phyloP scores from a whole-genome alignment of 768 basidiomycete species.

The Rhodotorula babjevae region DNA sequence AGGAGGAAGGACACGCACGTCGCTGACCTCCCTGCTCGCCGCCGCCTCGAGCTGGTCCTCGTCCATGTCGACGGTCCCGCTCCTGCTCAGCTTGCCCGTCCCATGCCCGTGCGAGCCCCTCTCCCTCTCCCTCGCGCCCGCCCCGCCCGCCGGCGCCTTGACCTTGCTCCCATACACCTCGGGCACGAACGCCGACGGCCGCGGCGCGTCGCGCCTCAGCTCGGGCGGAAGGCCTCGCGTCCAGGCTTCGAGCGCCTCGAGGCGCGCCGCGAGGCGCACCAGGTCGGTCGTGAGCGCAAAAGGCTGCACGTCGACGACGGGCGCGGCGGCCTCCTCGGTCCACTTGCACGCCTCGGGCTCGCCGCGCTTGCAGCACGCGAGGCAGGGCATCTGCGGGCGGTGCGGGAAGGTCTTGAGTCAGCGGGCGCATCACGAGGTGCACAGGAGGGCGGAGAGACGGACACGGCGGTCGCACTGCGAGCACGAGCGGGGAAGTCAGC shows the following conservation, averaged over 20 bases:
- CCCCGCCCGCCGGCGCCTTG: background rate
- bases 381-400: constrained; percentile 11
- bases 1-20: background rate
- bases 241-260: constrained; percentile 33
- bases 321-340: background rate
- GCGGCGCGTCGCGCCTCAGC: background rate
- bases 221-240: constrained; percentile 15
- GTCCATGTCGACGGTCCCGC: background rate
- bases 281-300: constrained; percentile 35
- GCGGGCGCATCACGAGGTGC: too few relatives aligned
- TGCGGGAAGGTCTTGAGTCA: background rate
- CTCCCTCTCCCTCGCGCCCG: background rate
- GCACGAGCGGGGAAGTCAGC: background rate
- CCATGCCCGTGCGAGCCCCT: background rate
- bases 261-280: constrained; percentile 17
- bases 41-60: background rate
- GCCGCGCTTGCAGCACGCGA: constrained; percentile 30
- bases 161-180: constrained; percentile 6
- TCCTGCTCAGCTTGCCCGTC: background rate
- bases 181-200: background rate
- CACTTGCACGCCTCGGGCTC: constrained; percentile 17
- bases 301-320: constrained; percentile 22
- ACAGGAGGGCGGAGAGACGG: background rate
- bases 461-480: constrained; percentile 9
- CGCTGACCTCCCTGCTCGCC: background rate